phyloP scores from a whole-genome alignment of 139 green algal species.

The Chlamydomonas asymmetrica region DNA sequence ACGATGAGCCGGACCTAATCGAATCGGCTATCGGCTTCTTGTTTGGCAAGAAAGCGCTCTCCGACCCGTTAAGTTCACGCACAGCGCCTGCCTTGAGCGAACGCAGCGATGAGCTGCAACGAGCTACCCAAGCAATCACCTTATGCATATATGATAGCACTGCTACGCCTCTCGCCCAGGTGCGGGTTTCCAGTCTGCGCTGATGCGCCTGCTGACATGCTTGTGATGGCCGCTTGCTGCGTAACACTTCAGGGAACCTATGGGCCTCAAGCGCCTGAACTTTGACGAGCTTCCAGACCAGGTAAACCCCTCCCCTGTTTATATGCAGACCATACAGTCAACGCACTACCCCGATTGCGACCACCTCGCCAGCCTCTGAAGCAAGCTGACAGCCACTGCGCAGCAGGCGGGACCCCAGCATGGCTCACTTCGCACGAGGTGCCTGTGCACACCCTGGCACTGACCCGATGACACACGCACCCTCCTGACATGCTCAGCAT shows the following conservation, averaged over 20 bases:
- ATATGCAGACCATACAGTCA: too few relatives aligned
- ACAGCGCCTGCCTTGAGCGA: neutral
- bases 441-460: too few relatives aligned
- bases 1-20: slow-evolving; percentile 53
- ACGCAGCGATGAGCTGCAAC: neutral
- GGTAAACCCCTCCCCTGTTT: neutral
- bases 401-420: too few relatives aligned
- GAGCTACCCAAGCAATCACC: neutral
- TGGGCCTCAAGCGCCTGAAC: slow-evolving; percentile 66
- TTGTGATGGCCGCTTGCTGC: neutral
- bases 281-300: slow-evolving; percentile 25
- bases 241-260: slow-evolving; percentile 21
- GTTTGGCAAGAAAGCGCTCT: slow-evolving; percentile 65
- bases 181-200: neutral
- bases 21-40: slow-evolving; percentile 51
- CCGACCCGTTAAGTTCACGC: slow-evolving; percentile 33
- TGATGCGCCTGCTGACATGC: neutral
- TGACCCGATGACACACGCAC: too few relatives aligned
- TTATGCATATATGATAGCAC: neutral
- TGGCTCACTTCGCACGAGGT: too few relatives aligned
- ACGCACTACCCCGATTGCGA: neutral
- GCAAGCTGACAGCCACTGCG: too few relatives aligned
- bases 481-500: too few relatives aligned
- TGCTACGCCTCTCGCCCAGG: neutral
- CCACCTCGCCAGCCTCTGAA: too few relatives aligned